Evolutionary conservation across 495 filamentous ascomycete species (phyloP).

Genomic region (Hypoxylon crocopeplum): DNA sequence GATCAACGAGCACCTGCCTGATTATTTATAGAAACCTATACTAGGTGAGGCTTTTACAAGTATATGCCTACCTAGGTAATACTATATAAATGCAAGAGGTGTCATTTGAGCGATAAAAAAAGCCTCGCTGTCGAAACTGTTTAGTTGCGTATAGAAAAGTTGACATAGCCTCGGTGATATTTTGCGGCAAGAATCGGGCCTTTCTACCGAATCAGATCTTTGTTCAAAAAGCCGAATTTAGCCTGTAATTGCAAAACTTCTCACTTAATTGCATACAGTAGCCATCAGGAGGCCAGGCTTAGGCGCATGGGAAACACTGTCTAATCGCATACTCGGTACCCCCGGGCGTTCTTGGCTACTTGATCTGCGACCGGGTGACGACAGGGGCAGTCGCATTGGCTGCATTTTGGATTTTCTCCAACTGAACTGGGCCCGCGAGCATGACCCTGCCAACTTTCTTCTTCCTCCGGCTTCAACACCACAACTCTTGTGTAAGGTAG

Average conservation of each 20-base stretch:
- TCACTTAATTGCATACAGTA: constrained; percentile 12
- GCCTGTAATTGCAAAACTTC: constrained; percentile 30
- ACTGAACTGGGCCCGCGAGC: constrained; percentile 1
- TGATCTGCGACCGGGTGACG: constrained; percentile 37
- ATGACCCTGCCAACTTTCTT: constrained; percentile 23
- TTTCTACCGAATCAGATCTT: constrained; percentile 31
- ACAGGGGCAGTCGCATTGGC: constrained; percentile 34
- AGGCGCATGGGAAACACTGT: neutral
- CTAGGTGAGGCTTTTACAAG: too few species aligned
- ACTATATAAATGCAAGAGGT: constrained; percentile 17
- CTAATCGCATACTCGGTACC: constrained; percentile 38
- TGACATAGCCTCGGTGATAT: constrained; percentile 33
- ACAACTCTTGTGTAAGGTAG: constrained; percentile 12
- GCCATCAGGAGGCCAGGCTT: neutral
- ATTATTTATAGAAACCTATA: neutral
- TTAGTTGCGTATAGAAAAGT: constrained; percentile 5
- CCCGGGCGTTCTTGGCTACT: constrained; percentile 30
- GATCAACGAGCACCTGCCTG: neutral
- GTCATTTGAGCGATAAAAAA: constrained; percentile 31
- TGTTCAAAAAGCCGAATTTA: constrained; percentile 32
- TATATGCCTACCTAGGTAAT: too few species aligned
- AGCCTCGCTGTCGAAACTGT: neutral
- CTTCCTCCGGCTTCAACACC: constrained; percentile 29
- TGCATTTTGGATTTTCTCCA: constrained; percentile 32
- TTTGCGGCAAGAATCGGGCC: constrained; percentile 30